Evolutionary conservation across 2,329 filamentous ascomycete genomes (phyloP), one percentile per base, ranked within the genome.

Genomic region (Clonostachys rosea): DNA sequence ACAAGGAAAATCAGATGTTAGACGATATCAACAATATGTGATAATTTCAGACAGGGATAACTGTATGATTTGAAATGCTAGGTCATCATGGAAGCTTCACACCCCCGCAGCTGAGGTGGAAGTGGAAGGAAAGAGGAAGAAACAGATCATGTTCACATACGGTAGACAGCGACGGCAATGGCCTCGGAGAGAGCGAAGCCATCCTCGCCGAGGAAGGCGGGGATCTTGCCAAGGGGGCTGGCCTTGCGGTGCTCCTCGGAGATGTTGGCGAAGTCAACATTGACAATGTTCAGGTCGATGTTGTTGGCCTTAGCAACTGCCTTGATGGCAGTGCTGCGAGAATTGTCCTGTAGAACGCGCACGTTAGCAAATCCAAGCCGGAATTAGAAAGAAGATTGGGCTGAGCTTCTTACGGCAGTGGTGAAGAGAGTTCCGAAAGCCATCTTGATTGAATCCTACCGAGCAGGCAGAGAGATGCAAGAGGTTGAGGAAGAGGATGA

Each of bases 391-490:
- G 10, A 13, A 34, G 34, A 12, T n/a, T 34, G n/a, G 20, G 45
- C 7, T 30, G 24, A 33, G 18, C 37, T 47, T 50, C 71, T 60
- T 85, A 95, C 92, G 76, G 82, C 69, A 72, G 81, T 83, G 69
- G 87, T 88, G 84, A 94, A 97, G 67, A 99, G 84, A 81, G 95
- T 99, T 78, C 94, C 94, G 83, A 99, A 97, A 69, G 89, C 81
- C 87, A 95, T 95, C 71, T 81, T 89, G 77, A 69, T 64, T 66
- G 55, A 50, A 56, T 53, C 56, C 55, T 50, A 51, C 36, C 42
- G 35, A 54, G 54, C 53, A 59, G 57, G 50, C 58, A 50, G 54
- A 30, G 24, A 30, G 24, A 30, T 30, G 24, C 24, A 30, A 59
- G 51, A 58, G 59, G 57, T 54, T 55, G 55, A 43, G 44, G 46